Evolutionary conservation across 1,284 basidiomycete genomes (phyloP), one percentile per base, ranked within the genome.

Genomic region (Microbotryum violaceum): DNA sequence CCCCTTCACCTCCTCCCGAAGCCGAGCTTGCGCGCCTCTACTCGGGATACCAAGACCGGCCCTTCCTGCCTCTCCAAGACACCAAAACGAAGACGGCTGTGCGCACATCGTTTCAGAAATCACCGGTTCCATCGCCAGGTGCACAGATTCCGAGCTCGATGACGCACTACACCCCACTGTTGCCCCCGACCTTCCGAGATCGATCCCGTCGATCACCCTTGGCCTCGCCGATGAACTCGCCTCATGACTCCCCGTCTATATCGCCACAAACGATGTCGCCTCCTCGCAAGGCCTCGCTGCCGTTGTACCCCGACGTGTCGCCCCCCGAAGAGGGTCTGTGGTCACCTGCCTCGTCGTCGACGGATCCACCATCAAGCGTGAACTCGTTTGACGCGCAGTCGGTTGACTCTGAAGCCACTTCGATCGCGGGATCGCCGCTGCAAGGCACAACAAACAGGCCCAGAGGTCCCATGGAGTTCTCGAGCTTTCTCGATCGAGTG

Each of bases 151-250:
- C 45, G 25, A 44, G 48, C 6, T 49, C 29, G 12, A 45, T 44
- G 18, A 48, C 33, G 18, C 31, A 51, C 5, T 69, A 55, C 56
- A 45, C 58, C 1, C 67, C 65, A 12, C 58, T 69, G 20, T 48
- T 64, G 25, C 64, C 64, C 20, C 67, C 67, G 5, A 23, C 60
- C 2, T 69, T 69, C 57, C 67, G 67, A 9, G 60, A 51, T 25
- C 56, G 61, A 5, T 33, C 48, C 16, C 47, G 31, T 21, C 46
- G 47, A 21, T 65, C 64, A 4, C 66, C 66, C 3, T 65, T 64
- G 46, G 60, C 66, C 8, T 63, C 63, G 3, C 66, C 66, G 10
- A 60, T 56, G 27, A 53, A 54, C 16, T 67, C 65, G 7, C 62
- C 65, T n/a, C 49, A 45, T 42, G 49, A 52, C 14, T 68, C 66